Evolutionary conservation across 2,329 filamentous ascomycete genomes (phyloP).

Genomic region (Penicillium sp.): DNA sequence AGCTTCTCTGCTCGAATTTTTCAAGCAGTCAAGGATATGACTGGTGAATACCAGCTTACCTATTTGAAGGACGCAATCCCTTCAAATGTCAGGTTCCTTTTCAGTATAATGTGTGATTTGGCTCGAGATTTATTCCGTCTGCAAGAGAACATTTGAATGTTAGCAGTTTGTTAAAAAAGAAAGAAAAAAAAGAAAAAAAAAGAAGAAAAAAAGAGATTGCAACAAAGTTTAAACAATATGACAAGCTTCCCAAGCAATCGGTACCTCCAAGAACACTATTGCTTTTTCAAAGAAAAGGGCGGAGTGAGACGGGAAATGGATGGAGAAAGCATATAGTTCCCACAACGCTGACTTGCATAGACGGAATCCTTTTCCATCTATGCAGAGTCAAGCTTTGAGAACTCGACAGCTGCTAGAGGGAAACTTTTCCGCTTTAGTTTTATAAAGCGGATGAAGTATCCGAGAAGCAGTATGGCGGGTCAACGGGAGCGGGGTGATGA

Average conservation of each 20-base stretch:
- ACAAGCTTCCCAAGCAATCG: neutral
- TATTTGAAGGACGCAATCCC: neutral
- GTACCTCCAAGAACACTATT: neutral
- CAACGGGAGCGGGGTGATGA: conserved; percentile 6
- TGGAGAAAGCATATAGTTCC: neutral
- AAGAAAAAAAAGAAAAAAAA: neutral
- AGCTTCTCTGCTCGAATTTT: neutral
- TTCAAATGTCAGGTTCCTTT: neutral
- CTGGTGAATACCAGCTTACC: neutral
- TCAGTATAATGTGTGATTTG: neutral
- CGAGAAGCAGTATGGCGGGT: conserved; percentile 2
- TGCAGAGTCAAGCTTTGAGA: neutral
- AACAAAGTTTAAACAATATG: neutral
- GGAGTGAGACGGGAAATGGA: neutral
- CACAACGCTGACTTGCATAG: neutral
- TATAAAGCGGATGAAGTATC: conserved; percentile 3
- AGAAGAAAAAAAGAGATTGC: neutral
- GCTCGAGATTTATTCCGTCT: neutral
- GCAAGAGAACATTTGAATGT: neutral
- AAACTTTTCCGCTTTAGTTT: neutral
- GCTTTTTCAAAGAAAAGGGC: neutral
- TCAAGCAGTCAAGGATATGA: neutral
- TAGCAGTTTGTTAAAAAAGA: neutral
- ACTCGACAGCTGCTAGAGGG: neutral
- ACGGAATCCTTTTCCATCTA: neutral